phyloP scores from a whole-genome alignment of 2,329 filamentous ascomycete genomes.

The Fusarium nurragi region DNA sequence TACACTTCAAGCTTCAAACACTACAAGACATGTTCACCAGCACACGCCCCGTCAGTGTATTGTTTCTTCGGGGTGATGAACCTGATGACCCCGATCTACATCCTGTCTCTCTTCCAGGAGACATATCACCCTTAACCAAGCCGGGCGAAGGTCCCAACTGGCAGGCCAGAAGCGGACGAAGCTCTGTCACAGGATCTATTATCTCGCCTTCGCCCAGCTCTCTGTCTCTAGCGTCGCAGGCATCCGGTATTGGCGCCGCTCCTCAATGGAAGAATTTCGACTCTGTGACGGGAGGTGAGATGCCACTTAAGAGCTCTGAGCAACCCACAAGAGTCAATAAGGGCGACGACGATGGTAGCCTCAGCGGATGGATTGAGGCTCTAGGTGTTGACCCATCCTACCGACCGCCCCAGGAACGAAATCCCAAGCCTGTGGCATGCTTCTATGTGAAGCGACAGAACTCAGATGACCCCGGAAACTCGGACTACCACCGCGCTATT shows the following conservation, averaged over 20 bases:
- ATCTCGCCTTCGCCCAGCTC: slow-evolving; percentile 75
- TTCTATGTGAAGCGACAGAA: slow-evolving; percentile 78
- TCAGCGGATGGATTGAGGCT: slow-evolving; percentile 89
- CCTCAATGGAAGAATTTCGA: slow-evolving; percentile 68
- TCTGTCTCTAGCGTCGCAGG: slow-evolving; percentile 68
- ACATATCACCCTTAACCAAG: slow-evolving; percentile 69
- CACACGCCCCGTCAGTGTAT: slow-evolving; percentile 78
- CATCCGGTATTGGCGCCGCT: slow-evolving; percentile 54
- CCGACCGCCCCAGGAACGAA: slow-evolving; percentile 77
- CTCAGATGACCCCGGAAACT: slow-evolving; percentile 58
- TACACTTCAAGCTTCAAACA: slow-evolving; percentile 80
- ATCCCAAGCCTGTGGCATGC: slow-evolving; percentile 81
- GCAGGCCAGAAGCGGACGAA: slow-evolving; percentile 62
- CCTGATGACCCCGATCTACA: slow-evolving; percentile 82
- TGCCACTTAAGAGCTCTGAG: slow-evolving; percentile 58
- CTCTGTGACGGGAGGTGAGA: slow-evolving; percentile 61
- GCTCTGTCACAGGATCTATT: slow-evolving; percentile 69
- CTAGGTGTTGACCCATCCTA: slow-evolving; percentile 90
- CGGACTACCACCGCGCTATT: slow-evolving; percentile 81
- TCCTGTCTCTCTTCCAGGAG: slow-evolving; percentile 77
- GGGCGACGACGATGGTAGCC: slow-evolving; percentile 68
- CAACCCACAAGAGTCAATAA: slow-evolving; percentile 63
- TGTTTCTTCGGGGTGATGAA: slow-evolving; percentile 81
- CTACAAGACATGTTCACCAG: slow-evolving; percentile 91
- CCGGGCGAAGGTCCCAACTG: slow-evolving; percentile 60